Evolutionary conservation across 2,329 filamentous ascomycete species (phyloP).

Genomic region (Trichophyton schoenleinii): DNA sequence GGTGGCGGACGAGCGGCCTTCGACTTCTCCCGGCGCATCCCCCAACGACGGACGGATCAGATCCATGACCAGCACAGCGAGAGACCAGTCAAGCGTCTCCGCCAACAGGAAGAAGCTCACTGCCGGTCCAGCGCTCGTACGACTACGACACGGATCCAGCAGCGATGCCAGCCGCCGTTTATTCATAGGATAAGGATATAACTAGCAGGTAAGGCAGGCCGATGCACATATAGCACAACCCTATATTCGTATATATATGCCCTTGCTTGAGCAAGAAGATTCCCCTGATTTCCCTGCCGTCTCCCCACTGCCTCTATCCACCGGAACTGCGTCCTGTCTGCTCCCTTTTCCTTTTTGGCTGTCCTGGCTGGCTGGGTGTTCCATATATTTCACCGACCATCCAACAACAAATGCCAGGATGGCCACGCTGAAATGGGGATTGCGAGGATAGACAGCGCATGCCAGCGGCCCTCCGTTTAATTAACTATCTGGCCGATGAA

Average conservation of each 20-base stretch:
- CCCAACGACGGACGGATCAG: slow-evolving; percentile 7
- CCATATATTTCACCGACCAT: not conserved
- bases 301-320: not conserved
- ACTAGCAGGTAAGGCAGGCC: not conserved
- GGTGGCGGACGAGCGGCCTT: not conserved
- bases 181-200: not conserved
- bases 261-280: not conserved
- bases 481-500: not conserved
- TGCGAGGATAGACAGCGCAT: not conserved
- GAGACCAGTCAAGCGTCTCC: slow-evolving; percentile 12
- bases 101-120: slow-evolving; percentile 9
- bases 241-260: not conserved
- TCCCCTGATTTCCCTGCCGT: not conserved
- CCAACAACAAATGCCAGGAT: not conserved
- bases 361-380: not conserved
- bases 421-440: not conserved
- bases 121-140: not conserved
- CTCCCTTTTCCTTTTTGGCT: too few relatives aligned
- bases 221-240: not conserved
- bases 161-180: not conserved
- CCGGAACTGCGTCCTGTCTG: not conserved
- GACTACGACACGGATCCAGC: not conserved
- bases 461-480: not conserved
- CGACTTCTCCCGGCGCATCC: not conserved
- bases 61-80: slow-evolving; percentile 10